Conservation (phyloP, 83 land plant species). For the Picea abies region DNA sequence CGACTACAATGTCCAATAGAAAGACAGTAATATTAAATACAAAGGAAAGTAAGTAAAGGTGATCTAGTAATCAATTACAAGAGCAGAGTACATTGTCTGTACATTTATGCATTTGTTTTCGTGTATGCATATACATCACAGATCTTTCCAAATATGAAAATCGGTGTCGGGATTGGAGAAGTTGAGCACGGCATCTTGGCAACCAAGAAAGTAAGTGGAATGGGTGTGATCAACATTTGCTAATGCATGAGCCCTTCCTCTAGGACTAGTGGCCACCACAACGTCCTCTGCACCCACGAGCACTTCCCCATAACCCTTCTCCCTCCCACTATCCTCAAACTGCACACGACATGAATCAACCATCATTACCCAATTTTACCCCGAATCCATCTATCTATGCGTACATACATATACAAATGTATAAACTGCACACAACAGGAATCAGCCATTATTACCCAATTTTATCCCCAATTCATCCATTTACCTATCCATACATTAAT, state of each 20-base stretch:
- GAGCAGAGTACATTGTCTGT: not conserved
- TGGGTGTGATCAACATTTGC: slow-evolving; percentile 44
- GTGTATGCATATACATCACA: slow-evolving; percentile 19
- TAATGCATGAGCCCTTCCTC: slow-evolving; percentile 75
- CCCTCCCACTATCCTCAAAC: slow-evolving; percentile 53
- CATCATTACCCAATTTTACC: not conserved
- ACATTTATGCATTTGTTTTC: not conserved
- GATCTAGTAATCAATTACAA: not conserved
- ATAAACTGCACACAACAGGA: slow-evolving; percentile 15
- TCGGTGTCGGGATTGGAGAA: slow-evolving; percentile 37
- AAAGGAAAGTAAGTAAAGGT: too few relatives aligned
- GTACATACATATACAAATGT: not conserved
- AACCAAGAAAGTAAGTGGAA: slow-evolving; percentile 58
- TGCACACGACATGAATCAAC: slow-evolving; percentile 14
- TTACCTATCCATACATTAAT: not conserved
- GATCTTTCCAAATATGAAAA: slow-evolving; percentile 66
- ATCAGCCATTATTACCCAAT: not conserved
- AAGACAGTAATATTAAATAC: too few relatives aligned
- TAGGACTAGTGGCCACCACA: slow-evolving; percentile 65
- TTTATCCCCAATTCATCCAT: too few relatives aligned
- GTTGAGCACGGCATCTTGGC: slow-evolving; percentile 45
- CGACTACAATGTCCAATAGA: too few relatives aligned
- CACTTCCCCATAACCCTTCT: slow-evolving; percentile 58
- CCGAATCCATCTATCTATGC: too few relatives aligned
- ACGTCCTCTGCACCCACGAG: slow-evolving; percentile 49